Evolutionary conservation across 2,329 filamentous ascomycete genomes (phyloP), one percentile per base, ranked within the genome.

Genomic region (Pseudopithomyces maydicus): DNA sequence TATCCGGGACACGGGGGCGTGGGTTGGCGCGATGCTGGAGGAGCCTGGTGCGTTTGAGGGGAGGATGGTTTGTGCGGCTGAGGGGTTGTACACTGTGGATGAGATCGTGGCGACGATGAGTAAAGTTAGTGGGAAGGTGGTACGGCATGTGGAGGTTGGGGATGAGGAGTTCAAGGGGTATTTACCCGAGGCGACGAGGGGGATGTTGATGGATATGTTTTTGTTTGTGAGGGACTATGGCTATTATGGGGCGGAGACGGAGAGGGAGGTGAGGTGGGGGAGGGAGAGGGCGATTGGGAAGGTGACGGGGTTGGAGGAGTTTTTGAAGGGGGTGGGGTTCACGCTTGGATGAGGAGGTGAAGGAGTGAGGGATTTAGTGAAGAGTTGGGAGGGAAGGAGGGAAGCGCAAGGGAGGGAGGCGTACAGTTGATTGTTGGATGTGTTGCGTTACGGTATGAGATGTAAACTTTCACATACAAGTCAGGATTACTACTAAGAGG

Each of bases 1-100:
- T 55, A 75, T 76, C 15, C 71, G 68, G 1, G 81, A 84, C 55
- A 79, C 77, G 1, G 82, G 82, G 8, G 77, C 78, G 47, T 81
- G 54, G 65, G 59, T 79, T 6, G 75, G 67, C 2, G 71, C 76
- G 6, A 77, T 82, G 20, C 71, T 82, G 0, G 74, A 73, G 1
- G 67, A 82, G 14, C 78, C 79, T 0, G 79, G 79, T 0, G 73
- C 74, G 46, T 78, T 78, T 20, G 69, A 77, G 1, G 80, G 80
- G 14, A 78, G 78, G 59, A 75, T 68, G 2, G 73, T 86, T 29
- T 72, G 76, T 17, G 83, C 75, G 0, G 81, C 82, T 0, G 66
- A 71, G 15, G 72, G 71, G 3, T 74, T 79, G 48, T 73, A 74
- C 57, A 80, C 73, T 4, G 64, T 77, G 7, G 62, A 73, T 1